Base-by-base conservation (phyloP, 2,329 filamentous ascomycete genomes). In the Neopestalotiopsis sp. region DNA sequence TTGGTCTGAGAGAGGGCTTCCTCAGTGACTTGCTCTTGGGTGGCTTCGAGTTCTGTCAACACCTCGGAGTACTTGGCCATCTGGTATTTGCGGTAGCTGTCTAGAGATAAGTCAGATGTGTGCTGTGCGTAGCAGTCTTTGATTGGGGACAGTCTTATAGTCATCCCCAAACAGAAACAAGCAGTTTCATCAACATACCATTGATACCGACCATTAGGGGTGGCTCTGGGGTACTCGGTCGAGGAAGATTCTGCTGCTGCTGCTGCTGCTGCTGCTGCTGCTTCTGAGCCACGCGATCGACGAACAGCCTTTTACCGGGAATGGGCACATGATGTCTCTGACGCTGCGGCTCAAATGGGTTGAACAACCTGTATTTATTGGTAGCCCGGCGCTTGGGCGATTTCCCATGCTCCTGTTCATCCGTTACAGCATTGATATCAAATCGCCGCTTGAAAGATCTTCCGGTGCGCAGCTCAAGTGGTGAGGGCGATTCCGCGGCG, bases 31-130 rank as follows among this genome's bases (percentile, higher is more conserved):
- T 67, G 56, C 32, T 72, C 62, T 61, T 73, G 70, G n/a, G 68
- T 62, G 30, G 69, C 67, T 32, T 73, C 72, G 17, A 77, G 69
- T 13, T 71, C 57, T 12, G 70, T 68, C 30, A 75, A 56, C 9
- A 70, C 71, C 14, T 71, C 70, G 61, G 74, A 75, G 67, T 77
- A 76, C 7, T 77, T 58, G 13, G 73, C 72, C 24, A 72, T 71
- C 32, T 75, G 76, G 14, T 77, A 71, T 30, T 72, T 59, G 42
- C 71, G 69, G 68, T 74, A 76, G 64, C 71, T 71, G 61, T 68
- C 76, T 78, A 34, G 6, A 53, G n/a, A 1, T 3, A 14, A 13
- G 20, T n/a, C 20, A 56, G 14, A 7, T 12, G 49, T 14, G 14
- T 6, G 49, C 9, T 24, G 34, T 38, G 34, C 6, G 10, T 7